A percentile compares a stretch with the other conserved stretches of the same genome.
Conservation (phyloP, 2,329 filamentous ascomycete genomes). For the Aspergillus novoparasiticus region DNA sequence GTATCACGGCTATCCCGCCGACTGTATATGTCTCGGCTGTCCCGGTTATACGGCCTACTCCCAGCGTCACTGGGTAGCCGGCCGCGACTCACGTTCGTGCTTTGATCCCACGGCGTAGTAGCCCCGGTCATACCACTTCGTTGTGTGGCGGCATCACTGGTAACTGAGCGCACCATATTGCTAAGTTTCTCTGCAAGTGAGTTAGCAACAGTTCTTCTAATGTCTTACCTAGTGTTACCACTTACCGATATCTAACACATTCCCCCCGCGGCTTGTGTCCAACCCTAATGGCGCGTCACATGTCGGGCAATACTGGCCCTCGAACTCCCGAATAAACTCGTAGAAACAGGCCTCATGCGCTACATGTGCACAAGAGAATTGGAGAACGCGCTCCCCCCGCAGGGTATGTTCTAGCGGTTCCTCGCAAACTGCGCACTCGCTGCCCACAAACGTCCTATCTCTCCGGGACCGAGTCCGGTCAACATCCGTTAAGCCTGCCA, state of each 20-base stretch:
- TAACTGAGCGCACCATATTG: slow-evolving; percentile 83
- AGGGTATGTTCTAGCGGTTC: slow-evolving; percentile 95
- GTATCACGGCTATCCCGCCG: slow-evolving; percentile 47
- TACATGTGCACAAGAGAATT: slow-evolving; percentile 96
- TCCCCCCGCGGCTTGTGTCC: slow-evolving; percentile 89
- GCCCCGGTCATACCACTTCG: slow-evolving; percentile 56
- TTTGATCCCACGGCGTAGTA: slow-evolving; percentile 61
- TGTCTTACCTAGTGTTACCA: slow-evolving; percentile 15
- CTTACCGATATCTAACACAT: slow-evolving; percentile 87
- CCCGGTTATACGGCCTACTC: slow-evolving; percentile 28
- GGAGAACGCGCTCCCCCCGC: slow-evolving; percentile 87
- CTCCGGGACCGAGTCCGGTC: slow-evolving; percentile 78
- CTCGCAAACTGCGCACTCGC: slow-evolving; percentile 93
- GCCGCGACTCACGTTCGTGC: slow-evolving; percentile 31
- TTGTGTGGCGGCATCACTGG: slow-evolving; percentile 61
- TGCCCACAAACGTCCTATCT: slow-evolving; percentile 93
- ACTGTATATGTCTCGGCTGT: slow-evolving; percentile 30
- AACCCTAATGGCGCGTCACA: slow-evolving; percentile 90
- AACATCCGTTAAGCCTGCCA: slow-evolving; percentile 69
- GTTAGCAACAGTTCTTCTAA: slow-evolving; percentile 22
- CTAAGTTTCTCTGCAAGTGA: slow-evolving; percentile 79
- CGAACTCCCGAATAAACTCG: slow-evolving; percentile 93
- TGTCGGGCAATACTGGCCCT: slow-evolving; percentile 90
- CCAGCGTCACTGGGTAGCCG: slow-evolving; percentile 38
- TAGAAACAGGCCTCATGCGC: slow-evolving; percentile 98